Conservation (phyloP, 2,329 filamentous ascomycete genomes). For the Venturia carpophila region DNA sequence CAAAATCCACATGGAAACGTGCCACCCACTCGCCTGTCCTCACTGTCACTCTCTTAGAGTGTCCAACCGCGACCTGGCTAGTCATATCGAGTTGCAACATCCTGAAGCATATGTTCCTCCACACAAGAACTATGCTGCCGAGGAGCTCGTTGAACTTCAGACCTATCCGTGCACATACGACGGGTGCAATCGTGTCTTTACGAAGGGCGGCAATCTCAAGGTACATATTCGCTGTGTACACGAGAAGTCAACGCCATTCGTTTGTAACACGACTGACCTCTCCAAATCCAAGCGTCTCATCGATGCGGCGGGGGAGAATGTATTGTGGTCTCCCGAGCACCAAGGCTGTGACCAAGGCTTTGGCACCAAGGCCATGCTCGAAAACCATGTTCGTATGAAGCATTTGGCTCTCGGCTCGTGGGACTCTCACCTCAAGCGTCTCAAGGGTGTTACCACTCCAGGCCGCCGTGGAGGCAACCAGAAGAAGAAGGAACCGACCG, state of each 20-base stretch:
- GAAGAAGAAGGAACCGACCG: slow-evolving; percentile 19
- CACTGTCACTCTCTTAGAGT: slow-evolving; percentile 65
- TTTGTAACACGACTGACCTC: slow-evolving; percentile 67
- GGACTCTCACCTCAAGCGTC: slow-evolving; percentile 23
- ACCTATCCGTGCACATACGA: slow-evolving; percentile 57
- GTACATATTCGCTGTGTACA: slow-evolving; percentile 72
- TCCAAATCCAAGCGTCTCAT: slow-evolving; percentile 35
- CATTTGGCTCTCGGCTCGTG: slow-evolving; percentile 58
- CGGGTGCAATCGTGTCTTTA: slow-evolving; percentile 70
- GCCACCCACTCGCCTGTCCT: slow-evolving; percentile 64
- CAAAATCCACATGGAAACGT: slow-evolving; percentile 62
- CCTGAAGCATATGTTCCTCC: slow-evolving; percentile 59
- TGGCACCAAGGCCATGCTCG: slow-evolving; percentile 66
- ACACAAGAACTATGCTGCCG: slow-evolving; percentile 29
- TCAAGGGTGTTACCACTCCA: slow-evolving; percentile 30
- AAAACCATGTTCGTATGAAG: slow-evolving; percentile 75
- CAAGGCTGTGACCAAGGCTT: slow-evolving; percentile 69
- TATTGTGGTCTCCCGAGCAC: slow-evolving; percentile 45
- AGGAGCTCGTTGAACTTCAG: slow-evolving; percentile 51
- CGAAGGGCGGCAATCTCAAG: slow-evolving; percentile 73
- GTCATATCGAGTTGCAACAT: slow-evolving; percentile 51
- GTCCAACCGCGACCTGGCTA: slow-evolving; percentile 53
- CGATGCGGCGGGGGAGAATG: slow-evolving; percentile 35
- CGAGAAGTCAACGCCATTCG: slow-evolving; percentile 61
- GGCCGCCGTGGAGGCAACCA: slow-evolving; percentile 16